A percentile compares a stretch with the other conserved stretches of the same genome.
phyloP scores from a whole-genome alignment of 441 rosid genomes.

The Mallotus japonicus region DNA sequence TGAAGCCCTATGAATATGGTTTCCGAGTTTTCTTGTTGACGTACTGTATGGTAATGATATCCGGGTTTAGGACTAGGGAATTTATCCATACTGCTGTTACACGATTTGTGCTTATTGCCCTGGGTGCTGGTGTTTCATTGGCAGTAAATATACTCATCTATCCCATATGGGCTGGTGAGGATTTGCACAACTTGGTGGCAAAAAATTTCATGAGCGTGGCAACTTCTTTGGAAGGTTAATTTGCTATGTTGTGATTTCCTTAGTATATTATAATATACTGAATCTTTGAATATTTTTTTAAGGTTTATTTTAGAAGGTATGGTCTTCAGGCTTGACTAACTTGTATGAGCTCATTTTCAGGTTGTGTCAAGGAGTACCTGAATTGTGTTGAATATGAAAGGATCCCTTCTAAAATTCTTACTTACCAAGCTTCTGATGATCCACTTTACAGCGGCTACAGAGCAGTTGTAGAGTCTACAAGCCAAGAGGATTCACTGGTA shows the following conservation, averaged over 20 bases:
- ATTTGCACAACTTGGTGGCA: slow-evolving; percentile 54
- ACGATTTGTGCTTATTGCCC: slow-evolving; percentile 48
- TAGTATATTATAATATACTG: not conserved
- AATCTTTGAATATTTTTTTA: slow-evolving; percentile 5
- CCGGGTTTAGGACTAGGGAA: slow-evolving; percentile 49
- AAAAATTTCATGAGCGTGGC: slow-evolving; percentile 56
- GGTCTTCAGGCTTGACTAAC: slow-evolving; percentile 16
- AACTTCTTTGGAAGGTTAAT: slow-evolving; percentile 55
- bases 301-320: not conserved
- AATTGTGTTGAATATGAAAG: slow-evolving; percentile 73
- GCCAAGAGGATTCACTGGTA: slow-evolving; percentile 93
- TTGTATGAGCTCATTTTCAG: slow-evolving; percentile 28
- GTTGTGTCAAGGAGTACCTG: slow-evolving; percentile 59
- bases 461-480: slow-evolving; percentile 82
- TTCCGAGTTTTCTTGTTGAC: slow-evolving; percentile 60
- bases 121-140: slow-evolving; percentile 49
- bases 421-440: slow-evolving; percentile 90
- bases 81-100: slow-evolving; percentile 38
- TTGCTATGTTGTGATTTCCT: not conserved
- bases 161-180: slow-evolving; percentile 70
- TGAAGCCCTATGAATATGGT: slow-evolving; percentile 62
- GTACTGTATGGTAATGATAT: slow-evolving; percentile 52
- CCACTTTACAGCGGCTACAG: slow-evolving; percentile 84
- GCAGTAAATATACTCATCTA: slow-evolving; percentile 44
- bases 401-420: slow-evolving; percentile 85